Evolutionary conservation across 805 yeast genomes (phyloP).

Genomic region (Hanseniaspora vineae): DNA sequence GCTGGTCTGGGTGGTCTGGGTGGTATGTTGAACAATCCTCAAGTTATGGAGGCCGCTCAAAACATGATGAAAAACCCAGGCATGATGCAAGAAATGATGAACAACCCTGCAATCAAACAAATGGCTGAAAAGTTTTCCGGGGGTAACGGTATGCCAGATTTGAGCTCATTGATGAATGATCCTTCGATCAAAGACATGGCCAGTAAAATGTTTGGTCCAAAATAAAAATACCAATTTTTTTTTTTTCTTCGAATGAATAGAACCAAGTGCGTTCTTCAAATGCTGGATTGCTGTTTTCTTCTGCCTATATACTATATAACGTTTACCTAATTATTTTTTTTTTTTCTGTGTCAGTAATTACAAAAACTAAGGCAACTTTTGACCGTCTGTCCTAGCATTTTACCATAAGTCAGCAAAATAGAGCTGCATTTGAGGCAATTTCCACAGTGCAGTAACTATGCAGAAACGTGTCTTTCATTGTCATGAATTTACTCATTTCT

Average conservation of each 20-base stretch:
- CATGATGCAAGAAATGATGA: slow-evolving; percentile 61
- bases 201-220: slow-evolving; percentile 45
- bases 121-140: slow-evolving; percentile 72
- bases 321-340: no score
- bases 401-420: no score
- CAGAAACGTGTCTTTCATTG: slow-evolving; percentile 33
- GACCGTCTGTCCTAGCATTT: no score
- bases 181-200: slow-evolving; percentile 70
- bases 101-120: slow-evolving; percentile 65
- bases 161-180: slow-evolving; percentile 65
- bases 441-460: slow-evolving; percentile 7
- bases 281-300: no score
- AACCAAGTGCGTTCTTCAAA: neutral
- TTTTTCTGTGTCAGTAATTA: no score
- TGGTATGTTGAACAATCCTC: slow-evolving; percentile 80
- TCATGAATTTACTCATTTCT: slow-evolving; percentile 46
- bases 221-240: neutral
- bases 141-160: slow-evolving; percentile 51
- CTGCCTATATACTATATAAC: no score
- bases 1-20: slow-evolving; percentile 38
- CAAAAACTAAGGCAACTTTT: no score
- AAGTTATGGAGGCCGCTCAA: slow-evolving; percentile 79
- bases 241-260: slow-evolving; percentile 1
- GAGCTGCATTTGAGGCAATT: slow-evolving; percentile 1
- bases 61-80: slow-evolving; percentile 77